Evolutionary conservation across 2,329 filamentous ascomycete genomes (phyloP).

Genomic region (Alternaria conjuncta): DNA sequence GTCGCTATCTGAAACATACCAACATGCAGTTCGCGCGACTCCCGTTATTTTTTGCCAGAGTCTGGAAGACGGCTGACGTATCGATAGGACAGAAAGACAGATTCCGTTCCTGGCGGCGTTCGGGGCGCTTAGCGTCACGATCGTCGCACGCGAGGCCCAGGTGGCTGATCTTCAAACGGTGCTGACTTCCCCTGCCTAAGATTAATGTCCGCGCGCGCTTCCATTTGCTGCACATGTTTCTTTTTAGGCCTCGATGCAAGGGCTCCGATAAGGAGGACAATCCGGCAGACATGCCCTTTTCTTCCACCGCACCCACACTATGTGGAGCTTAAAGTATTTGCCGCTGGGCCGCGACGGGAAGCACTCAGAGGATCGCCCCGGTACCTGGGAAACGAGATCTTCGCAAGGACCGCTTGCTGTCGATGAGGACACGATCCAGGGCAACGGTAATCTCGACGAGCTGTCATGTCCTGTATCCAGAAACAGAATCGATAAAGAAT

Average conservation of each 20-base stretch:
- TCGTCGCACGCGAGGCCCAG: slow-evolving; percentile 28
- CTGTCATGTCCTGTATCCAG: neutral
- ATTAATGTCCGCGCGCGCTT: slow-evolving; percentile 20
- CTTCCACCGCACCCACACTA: neutral
- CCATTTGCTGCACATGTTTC: slow-evolving; percentile 7
- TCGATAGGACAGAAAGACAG: slow-evolving; percentile 23
- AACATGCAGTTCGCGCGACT: slow-evolving; percentile 1
- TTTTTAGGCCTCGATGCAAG: neutral
- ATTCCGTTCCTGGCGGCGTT: slow-evolving; percentile 22
- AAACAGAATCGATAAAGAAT: neutral
- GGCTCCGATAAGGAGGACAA: neutral
- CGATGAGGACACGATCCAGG: neutral
- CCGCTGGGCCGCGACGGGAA: neutral
- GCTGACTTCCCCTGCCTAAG: slow-evolving; percentile 33
- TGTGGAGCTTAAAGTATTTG: slow-evolving; percentile 1
- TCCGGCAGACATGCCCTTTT: neutral
- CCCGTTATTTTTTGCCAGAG: slow-evolving; percentile 13
- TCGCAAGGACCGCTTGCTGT: slow-evolving; percentile 1
- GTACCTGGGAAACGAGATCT: slow-evolving; percentile 6
- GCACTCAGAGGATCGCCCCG: neutral
- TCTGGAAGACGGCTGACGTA: slow-evolving; percentile 5
- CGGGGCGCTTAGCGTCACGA: slow-evolving; percentile 27
- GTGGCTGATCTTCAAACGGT: slow-evolving; percentile 46
- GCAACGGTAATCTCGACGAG: neutral
- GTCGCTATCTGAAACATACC: slow-evolving; percentile 8